Conservation (phyloP, 805 yeast species). For the Kazachstania psychrophila region DNA sequence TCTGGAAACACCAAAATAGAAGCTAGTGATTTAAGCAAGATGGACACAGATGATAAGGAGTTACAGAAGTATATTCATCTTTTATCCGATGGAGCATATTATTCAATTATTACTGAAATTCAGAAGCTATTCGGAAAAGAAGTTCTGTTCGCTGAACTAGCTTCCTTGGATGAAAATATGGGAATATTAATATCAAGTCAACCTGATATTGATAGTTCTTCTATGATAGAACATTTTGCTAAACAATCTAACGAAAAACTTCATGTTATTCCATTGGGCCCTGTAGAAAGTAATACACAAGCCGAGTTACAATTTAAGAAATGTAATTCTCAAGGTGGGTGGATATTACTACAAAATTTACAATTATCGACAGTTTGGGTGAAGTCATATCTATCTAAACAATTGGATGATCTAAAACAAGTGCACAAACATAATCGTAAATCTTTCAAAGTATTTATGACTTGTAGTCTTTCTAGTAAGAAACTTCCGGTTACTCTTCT, state of each 20-base stretch:
- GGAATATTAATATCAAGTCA: slow-evolving; percentile 46
- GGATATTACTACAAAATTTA: slow-evolving; percentile 75
- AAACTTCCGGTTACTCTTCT: slow-evolving; percentile 51
- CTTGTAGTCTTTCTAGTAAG: slow-evolving; percentile 42
- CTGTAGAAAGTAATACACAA: slow-evolving; percentile 49
- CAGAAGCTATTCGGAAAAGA: background rate
- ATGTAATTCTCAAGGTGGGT: slow-evolving; percentile 42
- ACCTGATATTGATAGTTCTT: slow-evolving; percentile 59
- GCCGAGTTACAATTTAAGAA: slow-evolving; percentile 47
- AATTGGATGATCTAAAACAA: slow-evolving; percentile 29
- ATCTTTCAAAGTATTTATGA: slow-evolving; percentile 51
- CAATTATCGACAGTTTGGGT: slow-evolving; percentile 67
- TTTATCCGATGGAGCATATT: background rate
- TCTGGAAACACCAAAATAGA: background rate
- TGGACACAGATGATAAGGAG: background rate
- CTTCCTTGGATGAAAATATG: background rate
- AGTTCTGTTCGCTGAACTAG: background rate
- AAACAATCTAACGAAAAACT: slow-evolving; percentile 22
- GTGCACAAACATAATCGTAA: slow-evolving; percentile 8
- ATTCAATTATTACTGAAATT: background rate
- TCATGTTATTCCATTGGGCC: slow-evolving; percentile 58
- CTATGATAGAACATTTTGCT: slow-evolving; percentile 41
- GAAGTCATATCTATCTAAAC: slow-evolving; percentile 38
- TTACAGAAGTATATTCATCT: background rate
- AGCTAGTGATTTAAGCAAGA: background rate